phyloP scores from a whole-genome alignment of 2,329 filamentous ascomycete genomes.

The Apiospora malaysiana region DNA sequence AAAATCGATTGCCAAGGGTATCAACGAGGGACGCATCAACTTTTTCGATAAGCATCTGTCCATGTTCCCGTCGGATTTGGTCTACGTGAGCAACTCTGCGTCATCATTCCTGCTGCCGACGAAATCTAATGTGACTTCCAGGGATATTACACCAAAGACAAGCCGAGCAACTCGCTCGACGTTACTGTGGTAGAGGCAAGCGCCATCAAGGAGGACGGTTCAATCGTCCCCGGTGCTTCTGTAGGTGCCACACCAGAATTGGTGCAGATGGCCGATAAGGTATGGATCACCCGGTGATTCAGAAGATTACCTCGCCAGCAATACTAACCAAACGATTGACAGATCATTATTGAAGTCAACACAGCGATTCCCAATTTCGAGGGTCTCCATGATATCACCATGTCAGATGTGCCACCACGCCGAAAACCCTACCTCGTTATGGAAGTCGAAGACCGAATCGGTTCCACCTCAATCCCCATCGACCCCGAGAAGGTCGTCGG shows the following conservation, averaged over 20 bases:
- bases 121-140: conserved; percentile 35
- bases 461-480: conserved; percentile 79
- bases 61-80: conserved; percentile 88
- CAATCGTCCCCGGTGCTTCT: conserved; percentile 84
- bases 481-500: conserved; percentile 86
- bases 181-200: conserved; percentile 86
- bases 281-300: conserved; percentile 32
- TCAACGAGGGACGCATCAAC: conserved; percentile 86
- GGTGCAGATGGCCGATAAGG: conserved; percentile 89
- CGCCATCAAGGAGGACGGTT: conserved; percentile 86
- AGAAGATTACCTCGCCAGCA: not conserved
- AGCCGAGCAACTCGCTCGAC: conserved; percentile 75
- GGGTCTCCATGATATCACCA: conserved; percentile 88
- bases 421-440: conserved; percentile 89
- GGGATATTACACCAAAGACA: conserved; percentile 85
- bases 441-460: conserved; percentile 84
- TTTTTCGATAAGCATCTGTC: conserved; percentile 95
- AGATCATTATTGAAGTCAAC: conserved; percentile 91
- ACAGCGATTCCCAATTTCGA: conserved; percentile 84
- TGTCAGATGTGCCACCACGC: conserved; percentile 81
- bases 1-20: conserved; percentile 88
- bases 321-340: conserved; percentile 17
- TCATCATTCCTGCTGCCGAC: conserved; percentile 18
- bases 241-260: conserved; percentile 87
- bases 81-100: conserved; percentile 63